Percentiles rank a stretch among this genome's conserved stretches.
phyloP scores from a whole-genome alignment of 345 rosid genomes.

The Melaleuca quinquenervia region DNA sequence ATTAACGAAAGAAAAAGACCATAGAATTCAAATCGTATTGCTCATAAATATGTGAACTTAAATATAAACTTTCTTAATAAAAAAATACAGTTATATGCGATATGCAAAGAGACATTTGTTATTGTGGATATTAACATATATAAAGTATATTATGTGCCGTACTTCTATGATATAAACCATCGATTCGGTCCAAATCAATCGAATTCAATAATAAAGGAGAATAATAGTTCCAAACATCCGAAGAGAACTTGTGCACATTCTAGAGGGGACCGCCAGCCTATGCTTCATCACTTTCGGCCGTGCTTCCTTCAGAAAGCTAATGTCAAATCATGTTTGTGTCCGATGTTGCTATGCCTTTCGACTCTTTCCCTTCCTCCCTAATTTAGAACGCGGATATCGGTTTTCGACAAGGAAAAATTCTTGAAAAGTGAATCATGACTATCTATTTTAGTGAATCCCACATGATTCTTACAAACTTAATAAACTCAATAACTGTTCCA shows the following conservation, averaged over 20 bases:
- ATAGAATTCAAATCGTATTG: background rate
- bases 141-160: background rate
- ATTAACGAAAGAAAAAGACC: no score
- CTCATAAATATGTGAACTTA: background rate
- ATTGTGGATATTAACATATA: background rate
- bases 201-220: background rate
- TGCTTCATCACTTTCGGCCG: background rate
- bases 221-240: background rate
- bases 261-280: background rate
- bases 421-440: background rate
- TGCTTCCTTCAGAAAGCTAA: background rate
- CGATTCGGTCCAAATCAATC: background rate
- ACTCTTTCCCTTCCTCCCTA: background rate
- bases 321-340: background rate
- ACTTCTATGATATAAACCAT: background rate
- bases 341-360: background rate
- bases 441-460: background rate
- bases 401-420: background rate
- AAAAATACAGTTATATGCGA: background rate
- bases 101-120: background rate
- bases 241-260: background rate
- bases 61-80: background rate
- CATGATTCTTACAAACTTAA: background rate
- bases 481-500: background rate
- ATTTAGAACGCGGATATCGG: background rate